phyloP scores from a whole-genome alignment of 768 basidiomycete species.

The Glaciozyma antarctica region DNA sequence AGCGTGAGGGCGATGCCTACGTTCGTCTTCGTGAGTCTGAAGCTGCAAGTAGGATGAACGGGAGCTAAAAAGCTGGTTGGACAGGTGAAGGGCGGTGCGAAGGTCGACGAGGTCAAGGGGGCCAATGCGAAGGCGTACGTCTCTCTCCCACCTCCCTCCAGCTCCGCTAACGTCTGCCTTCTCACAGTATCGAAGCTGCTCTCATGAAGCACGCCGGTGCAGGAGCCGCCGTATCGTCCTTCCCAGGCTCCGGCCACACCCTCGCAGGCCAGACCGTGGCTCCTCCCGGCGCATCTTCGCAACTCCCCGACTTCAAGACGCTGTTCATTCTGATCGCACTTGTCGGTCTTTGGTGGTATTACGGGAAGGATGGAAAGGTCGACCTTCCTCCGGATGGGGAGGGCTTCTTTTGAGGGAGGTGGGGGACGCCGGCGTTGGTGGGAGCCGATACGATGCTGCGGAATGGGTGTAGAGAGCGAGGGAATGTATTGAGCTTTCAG shows the following conservation, averaged over 20 bases:
- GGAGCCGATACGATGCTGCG: too few species aligned
- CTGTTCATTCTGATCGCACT: background rate
- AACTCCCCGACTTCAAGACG: background rate
- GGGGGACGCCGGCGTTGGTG: too few species aligned
- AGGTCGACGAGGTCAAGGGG: constrained; percentile 38
- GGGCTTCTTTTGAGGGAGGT: too few species aligned
- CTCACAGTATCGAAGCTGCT: constrained; percentile 21
- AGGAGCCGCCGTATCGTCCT: background rate
- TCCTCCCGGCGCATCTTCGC: background rate
- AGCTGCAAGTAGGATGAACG: background rate
- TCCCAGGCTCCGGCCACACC: constrained; percentile 25
- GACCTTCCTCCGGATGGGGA: too few species aligned
- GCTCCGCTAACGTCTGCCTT: too few species aligned
- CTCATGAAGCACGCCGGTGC: constrained; percentile 10
- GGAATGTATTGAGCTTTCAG: too few species aligned
- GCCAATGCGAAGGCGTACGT: constrained; percentile 30
- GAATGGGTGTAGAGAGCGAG: too few species aligned
- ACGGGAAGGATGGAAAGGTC: background rate
- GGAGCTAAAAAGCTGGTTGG: background rate
- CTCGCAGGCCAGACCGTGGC: background rate
- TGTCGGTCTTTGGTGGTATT: background rate
- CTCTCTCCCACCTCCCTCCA: background rate
- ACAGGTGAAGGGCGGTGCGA: constrained; percentile 38
- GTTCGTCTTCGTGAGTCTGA: constrained; percentile 35
- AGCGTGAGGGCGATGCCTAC: constrained; percentile 43